phyloP scores from a whole-genome alignment of 768 basidiomycete genomes.

The Scleroderma citrinum region DNA sequence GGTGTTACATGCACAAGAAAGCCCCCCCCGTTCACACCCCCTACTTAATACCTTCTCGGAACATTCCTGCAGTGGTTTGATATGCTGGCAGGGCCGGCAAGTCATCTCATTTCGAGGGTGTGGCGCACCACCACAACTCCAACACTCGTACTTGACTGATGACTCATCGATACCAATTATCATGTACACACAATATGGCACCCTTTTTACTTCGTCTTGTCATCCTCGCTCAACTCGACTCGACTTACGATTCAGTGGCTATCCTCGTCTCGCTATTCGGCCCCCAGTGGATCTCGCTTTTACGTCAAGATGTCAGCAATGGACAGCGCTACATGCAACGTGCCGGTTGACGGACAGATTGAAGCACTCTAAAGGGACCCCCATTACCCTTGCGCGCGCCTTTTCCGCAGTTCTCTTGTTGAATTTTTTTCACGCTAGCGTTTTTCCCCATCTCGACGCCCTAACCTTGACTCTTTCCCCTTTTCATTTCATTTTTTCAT shows the following conservation, averaged over 20 bases:
- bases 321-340: constrained; percentile 13
- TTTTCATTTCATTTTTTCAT: not conserved
- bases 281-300: constrained; percentile 22
- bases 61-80: constrained; percentile 17
- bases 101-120: constrained; percentile 30
- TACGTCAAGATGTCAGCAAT: constrained; percentile 12
- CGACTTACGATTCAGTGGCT: not conserved
- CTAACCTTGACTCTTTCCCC: not conserved
- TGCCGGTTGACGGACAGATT: not conserved
- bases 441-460: not conserved
- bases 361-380: not conserved
- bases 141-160: not conserved
- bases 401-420: not conserved
- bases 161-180: constrained; percentile 21
- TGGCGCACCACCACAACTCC: not conserved
- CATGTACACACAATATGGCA: constrained; percentile 40
- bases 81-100: constrained; percentile 29
- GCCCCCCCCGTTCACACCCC: constrained; percentile 17
- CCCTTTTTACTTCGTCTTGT: constrained; percentile 22
- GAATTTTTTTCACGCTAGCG: too few species aligned
- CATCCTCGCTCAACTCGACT: constrained; percentile 12
- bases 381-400: not conserved
- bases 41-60: constrained; percentile 5
- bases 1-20: constrained; percentile 21
- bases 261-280: not conserved